Base-by-base conservation (phyloP, 106 monocot species). In the Triglochin maritima region DNA sequence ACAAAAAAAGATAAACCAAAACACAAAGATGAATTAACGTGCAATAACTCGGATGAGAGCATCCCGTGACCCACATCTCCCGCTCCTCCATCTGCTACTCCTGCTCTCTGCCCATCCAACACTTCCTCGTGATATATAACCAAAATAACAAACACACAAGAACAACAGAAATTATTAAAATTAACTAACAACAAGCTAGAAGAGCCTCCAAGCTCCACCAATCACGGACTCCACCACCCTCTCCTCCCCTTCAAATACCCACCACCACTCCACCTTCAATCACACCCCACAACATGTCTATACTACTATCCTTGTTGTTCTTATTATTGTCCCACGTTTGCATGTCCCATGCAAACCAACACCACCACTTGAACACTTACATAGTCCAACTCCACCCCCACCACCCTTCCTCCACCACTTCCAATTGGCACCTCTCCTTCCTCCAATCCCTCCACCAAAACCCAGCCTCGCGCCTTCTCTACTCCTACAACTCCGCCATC, bases 351-450 rank as follows among this genome's bases (percentile, higher is more conserved):
- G 52, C 52, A 52, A 8, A 11, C 52, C 44, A 10, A 61, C 9
- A 10, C 41, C 29, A 10, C 16, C 8, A 10, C 9, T 2, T 46
- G 46, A 63, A 63, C 63, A 79, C 84, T 45, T 94, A 84, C 81
- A 90, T 94, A 53, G 84, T 92, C 70, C 92, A 92, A 17, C 81
- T 94, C 70, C 82, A 83, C 60, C 80, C 80, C 15, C 70, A 75
- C 14, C 48, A 73, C 16, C 7, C 10, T 1, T 44, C n/a, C 4
- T 1, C 6, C 7, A 16, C 68, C 3, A 0, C 9, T 0, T 50
- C 56, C 42, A 42, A 44, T 16, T 87, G 89, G 89, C 94, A 94
- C 75, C 72, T 81, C 59, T 89, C 89, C 55, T 87, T 94, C 66
- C 74, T 90, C 9, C n/a, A n/a, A n/a, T n/a, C n/a, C n/a, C n/a